A percentile compares a stretch with the other conserved stretches of the same genome.
phyloP scores from a whole-genome alignment of 768 basidiomycete genomes.

The Mycena pura region DNA sequence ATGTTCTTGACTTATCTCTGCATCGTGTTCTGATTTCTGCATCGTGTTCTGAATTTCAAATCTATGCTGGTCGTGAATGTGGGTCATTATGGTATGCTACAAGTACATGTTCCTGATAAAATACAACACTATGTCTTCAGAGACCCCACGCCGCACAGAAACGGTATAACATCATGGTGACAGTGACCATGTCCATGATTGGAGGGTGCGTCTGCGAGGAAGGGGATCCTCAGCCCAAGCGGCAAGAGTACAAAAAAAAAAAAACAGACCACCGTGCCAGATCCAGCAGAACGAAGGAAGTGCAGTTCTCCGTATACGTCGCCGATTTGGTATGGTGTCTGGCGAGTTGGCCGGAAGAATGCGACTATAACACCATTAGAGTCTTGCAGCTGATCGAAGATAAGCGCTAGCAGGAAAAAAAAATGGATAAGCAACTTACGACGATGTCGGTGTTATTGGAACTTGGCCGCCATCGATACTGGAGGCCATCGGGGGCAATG shows the following conservation, averaged over 20 bases:
- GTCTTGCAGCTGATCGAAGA: slow-evolving; percentile 68
- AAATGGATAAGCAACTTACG: slow-evolving; percentile 49
- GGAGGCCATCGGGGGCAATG: slow-evolving; percentile 82
- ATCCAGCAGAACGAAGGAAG: slow-evolving; percentile 78
- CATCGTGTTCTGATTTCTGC: slow-evolving; percentile 45
- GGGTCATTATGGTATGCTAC: slow-evolving; percentile 16
- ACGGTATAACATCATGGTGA: slow-evolving; percentile 86
- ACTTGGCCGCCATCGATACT: slow-evolving; percentile 83
- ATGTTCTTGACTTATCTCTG: slow-evolving; percentile 27
- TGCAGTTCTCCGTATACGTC: slow-evolving; percentile 89
- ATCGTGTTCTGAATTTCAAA: slow-evolving; percentile 22
- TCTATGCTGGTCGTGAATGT: too few relatives aligned
- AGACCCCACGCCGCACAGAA: slow-evolving; percentile 67
- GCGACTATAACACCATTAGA: slow-evolving; percentile 72
- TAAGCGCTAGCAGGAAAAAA: slow-evolving; percentile 21
- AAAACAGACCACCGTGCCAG: slow-evolving; percentile 77
- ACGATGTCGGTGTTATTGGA: slow-evolving; percentile 62
- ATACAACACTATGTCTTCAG: slow-evolving; percentile 32
- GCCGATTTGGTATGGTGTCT: slow-evolving; percentile 83
- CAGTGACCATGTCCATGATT: slow-evolving; percentile 87
- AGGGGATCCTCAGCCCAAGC: slow-evolving; percentile 18
- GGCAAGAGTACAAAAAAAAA: neutral
- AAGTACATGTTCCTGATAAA: slow-evolving; percentile 20
- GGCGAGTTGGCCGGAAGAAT: slow-evolving; percentile 79
- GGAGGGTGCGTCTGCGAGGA: slow-evolving; percentile 77